Conservation (phyloP, 306 rosid genomes). For the Gynostemma pentaphyllum region DNA sequence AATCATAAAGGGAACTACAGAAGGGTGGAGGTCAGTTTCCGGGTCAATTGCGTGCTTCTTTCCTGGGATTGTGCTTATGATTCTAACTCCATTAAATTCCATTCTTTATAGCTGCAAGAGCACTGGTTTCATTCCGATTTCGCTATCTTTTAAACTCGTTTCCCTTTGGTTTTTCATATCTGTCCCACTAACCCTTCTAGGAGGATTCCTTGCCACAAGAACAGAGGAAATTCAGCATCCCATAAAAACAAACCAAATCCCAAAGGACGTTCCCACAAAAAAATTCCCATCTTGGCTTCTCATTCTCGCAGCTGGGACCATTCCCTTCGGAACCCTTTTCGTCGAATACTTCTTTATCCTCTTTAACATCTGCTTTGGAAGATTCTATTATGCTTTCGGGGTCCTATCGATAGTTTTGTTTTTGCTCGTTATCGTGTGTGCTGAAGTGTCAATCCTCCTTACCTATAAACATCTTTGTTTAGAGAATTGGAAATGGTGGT, state of each 20-base stretch:
- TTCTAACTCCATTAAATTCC: constrained; percentile 71
- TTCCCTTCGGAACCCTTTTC: constrained; percentile 95
- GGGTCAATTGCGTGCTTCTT: constrained; percentile 58
- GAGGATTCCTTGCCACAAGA: too few relatives aligned
- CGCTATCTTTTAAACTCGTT: constrained; percentile 56
- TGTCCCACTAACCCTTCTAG: too few relatives aligned
- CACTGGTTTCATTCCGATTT: constrained; percentile 86
- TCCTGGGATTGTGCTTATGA: constrained; percentile 19
- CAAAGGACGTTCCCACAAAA: constrained; percentile 80
- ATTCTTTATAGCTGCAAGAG: constrained; percentile 87
- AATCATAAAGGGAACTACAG: too few relatives aligned
- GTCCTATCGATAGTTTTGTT: constrained; percentile 69
- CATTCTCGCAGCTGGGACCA: constrained; percentile 91
- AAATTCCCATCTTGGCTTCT: constrained; percentile 97
- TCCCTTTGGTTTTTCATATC: constrained; percentile 22
- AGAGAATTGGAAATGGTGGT: constrained; percentile 99
- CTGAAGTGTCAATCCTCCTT: constrained; percentile 93
- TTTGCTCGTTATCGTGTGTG: constrained; percentile 72
- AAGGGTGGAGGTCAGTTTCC: too few relatives aligned
- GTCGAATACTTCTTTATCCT: constrained; percentile 93
- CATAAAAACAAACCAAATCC: constrained; percentile 86
- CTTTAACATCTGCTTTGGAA: constrained; percentile 93
- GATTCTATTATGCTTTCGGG: constrained; percentile 90
- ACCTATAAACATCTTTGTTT: constrained; percentile 96
- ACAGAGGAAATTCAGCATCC: constrained; percentile 29